Conservation (phyloP, 2,329 filamentous ascomycete species). For the Grosmannia clavigera region DNA sequence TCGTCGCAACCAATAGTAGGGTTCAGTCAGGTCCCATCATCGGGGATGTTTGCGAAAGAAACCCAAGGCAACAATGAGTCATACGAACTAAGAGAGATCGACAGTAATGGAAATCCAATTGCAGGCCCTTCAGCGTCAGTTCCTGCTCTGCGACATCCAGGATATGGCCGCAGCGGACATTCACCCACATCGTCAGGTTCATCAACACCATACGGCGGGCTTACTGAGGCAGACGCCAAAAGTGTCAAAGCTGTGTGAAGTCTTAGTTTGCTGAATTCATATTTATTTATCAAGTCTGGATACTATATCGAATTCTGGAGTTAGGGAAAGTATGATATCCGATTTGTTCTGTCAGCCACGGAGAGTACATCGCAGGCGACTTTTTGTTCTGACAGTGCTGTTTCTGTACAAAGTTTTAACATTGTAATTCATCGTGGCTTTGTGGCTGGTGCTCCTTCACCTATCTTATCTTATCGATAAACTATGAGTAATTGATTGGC, state of each 20-base stretch:
- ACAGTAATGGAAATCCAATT: slow-evolving; percentile 17
- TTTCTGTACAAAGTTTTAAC: background rate
- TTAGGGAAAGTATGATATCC: background rate
- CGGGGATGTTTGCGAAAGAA: background rate
- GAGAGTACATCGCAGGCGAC: slow-evolving; percentile 10
- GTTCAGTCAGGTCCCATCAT: background rate
- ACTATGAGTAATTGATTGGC: background rate
- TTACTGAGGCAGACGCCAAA: slow-evolving; percentile 8
- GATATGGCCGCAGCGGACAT: slow-evolving; percentile 24
- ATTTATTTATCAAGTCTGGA: background rate
- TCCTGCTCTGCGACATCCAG: slow-evolving; percentile 33
- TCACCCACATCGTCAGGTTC: background rate
- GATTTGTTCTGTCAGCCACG: background rate
- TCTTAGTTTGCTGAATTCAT: background rate
- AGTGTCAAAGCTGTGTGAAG: background rate
- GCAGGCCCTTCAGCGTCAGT: slow-evolving; percentile 16
- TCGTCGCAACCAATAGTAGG: background rate
- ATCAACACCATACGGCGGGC: slow-evolving; percentile 3
- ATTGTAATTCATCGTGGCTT: background rate
- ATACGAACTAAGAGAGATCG: slow-evolving; percentile 38
- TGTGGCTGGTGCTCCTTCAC: background rate
- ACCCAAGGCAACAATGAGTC: slow-evolving; percentile 19
- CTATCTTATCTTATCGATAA: background rate
- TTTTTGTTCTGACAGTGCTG: background rate
- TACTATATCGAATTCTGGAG: background rate